phyloP scores from a whole-genome alignment of 2,329 filamentous ascomycete genomes.

The Sporothrix euskadiensis region DNA sequence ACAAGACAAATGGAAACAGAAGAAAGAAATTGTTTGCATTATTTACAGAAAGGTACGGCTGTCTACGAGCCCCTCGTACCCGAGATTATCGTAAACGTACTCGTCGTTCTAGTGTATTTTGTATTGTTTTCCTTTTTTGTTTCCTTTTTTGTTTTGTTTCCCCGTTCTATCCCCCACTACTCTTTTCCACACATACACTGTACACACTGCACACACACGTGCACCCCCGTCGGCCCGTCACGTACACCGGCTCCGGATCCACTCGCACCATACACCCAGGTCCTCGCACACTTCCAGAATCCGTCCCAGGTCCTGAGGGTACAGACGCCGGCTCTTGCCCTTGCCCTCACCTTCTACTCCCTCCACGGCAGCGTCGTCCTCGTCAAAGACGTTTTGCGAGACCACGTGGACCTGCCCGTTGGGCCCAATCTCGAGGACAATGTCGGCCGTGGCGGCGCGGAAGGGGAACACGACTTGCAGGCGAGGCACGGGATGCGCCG shows the following conservation, averaged over 20 bases:
- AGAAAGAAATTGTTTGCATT: neutral
- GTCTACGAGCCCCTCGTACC: neutral
- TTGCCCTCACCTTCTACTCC: constrained; percentile 30
- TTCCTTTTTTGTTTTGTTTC: neutral
- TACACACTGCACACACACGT: neutral
- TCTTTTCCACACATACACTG: neutral
- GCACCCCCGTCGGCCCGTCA: constrained; percentile 27
- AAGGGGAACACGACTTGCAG: constrained; percentile 59
- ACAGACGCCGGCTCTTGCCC: constrained; percentile 42
- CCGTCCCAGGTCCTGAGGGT: constrained; percentile 47
- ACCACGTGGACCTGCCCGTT: constrained; percentile 61
- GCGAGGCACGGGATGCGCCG: constrained; percentile 51
- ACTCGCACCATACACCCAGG: constrained; percentile 56
- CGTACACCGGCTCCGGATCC: constrained; percentile 46
- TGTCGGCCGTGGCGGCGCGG: constrained; percentile 48
- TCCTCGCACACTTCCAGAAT: constrained; percentile 54
- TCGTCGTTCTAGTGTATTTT: neutral
- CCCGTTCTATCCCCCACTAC: neutral
- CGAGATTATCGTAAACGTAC: neutral
- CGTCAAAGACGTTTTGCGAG: constrained; percentile 57
- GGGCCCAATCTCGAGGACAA: constrained; percentile 60
- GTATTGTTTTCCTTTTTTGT: neutral
- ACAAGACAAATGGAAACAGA: constrained; percentile 1
- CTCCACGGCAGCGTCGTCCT: constrained; percentile 24
- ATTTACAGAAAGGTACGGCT: neutral